phyloP scores from a whole-genome alignment of 352 stramenopile species.

The Globisporangium alternatum region DNA sequence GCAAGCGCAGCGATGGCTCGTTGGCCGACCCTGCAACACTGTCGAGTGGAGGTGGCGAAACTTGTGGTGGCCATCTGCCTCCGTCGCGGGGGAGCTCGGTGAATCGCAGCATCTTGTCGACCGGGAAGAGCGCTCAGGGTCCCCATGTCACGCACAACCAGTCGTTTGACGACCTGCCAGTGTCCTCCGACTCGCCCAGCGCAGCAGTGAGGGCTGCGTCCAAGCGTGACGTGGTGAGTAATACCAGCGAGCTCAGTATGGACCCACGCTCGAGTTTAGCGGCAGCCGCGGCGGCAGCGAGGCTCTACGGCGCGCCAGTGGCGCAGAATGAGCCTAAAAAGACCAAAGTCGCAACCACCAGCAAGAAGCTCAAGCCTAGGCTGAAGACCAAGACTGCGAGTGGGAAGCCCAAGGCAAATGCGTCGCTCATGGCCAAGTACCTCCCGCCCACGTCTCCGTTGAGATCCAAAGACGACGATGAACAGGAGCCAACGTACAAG shows the following conservation, averaged over 20 bases:
- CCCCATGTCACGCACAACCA: background rate
- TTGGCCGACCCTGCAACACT: background rate
- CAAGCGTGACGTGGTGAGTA: background rate
- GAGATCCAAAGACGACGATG: slow-evolving; percentile 16
- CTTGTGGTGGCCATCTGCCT: background rate
- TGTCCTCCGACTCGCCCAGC: background rate
- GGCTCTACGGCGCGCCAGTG: slow-evolving; percentile 26
- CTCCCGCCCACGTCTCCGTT: background rate
- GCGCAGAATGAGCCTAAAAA: background rate
- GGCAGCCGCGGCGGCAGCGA: slow-evolving; percentile 27
- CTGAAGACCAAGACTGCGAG: background rate
- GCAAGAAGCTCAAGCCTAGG: background rate
- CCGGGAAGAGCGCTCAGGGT: slow-evolving; percentile 6
- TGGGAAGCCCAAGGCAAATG: slow-evolving; percentile 1
- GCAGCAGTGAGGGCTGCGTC: background rate
- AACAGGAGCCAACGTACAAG: slow-evolving; percentile 12
- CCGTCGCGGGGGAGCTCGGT: background rate
- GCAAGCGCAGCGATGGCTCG: slow-evolving; percentile 13
- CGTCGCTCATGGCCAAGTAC: slow-evolving; percentile 8
- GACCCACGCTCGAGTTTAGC: slow-evolving; percentile 26
- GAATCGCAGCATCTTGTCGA: slow-evolving; percentile 4
- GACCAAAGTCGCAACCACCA: background rate
- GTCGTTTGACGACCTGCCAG: background rate
- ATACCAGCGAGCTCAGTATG: background rate
- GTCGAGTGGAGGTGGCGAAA: background rate